A percentile compares a stretch with the other conserved stretches of the same genome.
Conservation (phyloP, 768 basidiomycete genomes). For the Termitomyces sp. region DNA sequence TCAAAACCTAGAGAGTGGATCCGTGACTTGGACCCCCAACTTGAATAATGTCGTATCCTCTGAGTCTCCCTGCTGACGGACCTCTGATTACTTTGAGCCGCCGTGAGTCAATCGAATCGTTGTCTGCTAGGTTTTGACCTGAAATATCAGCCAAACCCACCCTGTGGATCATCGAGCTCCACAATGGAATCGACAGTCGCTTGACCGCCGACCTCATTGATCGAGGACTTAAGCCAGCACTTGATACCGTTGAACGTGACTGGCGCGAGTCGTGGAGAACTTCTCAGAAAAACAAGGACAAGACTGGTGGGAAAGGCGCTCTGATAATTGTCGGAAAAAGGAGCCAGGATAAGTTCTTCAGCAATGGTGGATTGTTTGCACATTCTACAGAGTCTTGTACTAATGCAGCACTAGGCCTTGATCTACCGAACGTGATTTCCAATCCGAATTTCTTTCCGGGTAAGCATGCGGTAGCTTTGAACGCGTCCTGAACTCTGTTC, state of each 20-base stretch:
- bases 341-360: conserved; percentile 85
- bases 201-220: conserved; percentile 55
- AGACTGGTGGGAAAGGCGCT: conserved; percentile 57
- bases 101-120: conserved; percentile 34
- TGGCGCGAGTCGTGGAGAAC: conserved; percentile 56
- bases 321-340: conserved; percentile 72
- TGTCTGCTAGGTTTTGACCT: background rate
- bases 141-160: conserved; percentile 43
- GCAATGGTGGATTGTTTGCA: conserved; percentile 51
- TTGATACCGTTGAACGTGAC: conserved; percentile 67
- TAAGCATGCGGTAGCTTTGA: conserved; percentile 23
- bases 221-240: conserved; percentile 59
- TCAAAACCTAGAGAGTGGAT: background rate
- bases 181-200: conserved; percentile 73
- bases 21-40: background rate
- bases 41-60: conserved; percentile 37
- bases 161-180: conserved; percentile 77
- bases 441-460: conserved; percentile 66
- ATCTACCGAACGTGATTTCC: conserved; percentile 45
- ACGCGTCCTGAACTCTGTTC: background rate
- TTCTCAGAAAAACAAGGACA: conserved; percentile 37
- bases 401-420: conserved; percentile 44
- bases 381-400: background rate
- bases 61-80: conserved; percentile 41
- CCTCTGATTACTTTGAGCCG: conserved; percentile 66